Evolutionary conservation across 2,329 filamentous ascomycete species (phyloP).

Genomic region (Akanthomyces muscarius): DNA sequence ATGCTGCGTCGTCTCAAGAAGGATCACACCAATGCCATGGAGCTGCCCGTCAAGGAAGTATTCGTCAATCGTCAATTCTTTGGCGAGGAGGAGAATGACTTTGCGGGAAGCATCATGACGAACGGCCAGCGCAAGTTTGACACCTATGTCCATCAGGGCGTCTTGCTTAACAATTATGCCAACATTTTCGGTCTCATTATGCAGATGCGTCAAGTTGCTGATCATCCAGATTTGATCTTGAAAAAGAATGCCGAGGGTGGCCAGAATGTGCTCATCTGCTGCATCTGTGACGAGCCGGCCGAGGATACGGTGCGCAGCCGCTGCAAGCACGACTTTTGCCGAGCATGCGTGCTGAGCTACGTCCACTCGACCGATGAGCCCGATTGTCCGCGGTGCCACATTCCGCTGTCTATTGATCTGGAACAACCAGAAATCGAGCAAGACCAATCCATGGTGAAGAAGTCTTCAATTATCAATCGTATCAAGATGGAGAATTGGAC

Average conservation of each 20-base stretch:
- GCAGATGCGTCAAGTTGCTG: conserved; percentile 97
- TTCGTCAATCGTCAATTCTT: conserved; percentile 94
- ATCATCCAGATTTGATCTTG: conserved; percentile 90
- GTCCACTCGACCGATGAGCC: conserved; percentile 71
- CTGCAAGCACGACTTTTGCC: conserved; percentile 75
- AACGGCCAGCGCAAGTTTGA: conserved; percentile 86
- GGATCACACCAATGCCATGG: conserved; percentile 91
- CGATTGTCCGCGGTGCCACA: conserved; percentile 89
- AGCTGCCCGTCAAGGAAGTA: conserved; percentile 91
- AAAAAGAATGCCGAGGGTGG: conserved; percentile 83
- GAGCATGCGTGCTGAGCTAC: conserved; percentile 45
- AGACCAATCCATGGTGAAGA: conserved; percentile 81
- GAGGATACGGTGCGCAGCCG: conserved; percentile 90
- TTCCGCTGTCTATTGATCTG: conserved; percentile 82
- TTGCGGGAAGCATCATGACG: conserved; percentile 93
- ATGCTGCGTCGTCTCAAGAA: conserved; percentile 95
- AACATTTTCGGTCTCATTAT: conserved; percentile 99
- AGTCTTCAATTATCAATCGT: conserved; percentile 95
- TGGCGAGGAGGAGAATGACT: conserved; percentile 91
- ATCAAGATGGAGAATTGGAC: conserved; percentile 99
- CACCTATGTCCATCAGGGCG: conserved; percentile 90
- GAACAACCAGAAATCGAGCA: conserved; percentile 95
- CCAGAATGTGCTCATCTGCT: conserved; percentile 86
- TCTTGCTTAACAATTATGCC: conserved; percentile 95
- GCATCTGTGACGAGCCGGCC: conserved; percentile 92